A percentile compares a stretch with the other conserved stretches of the same genome.
Conservation (phyloP, 1,284 basidiomycete species). For the Rhodotorula sp. region DNA sequence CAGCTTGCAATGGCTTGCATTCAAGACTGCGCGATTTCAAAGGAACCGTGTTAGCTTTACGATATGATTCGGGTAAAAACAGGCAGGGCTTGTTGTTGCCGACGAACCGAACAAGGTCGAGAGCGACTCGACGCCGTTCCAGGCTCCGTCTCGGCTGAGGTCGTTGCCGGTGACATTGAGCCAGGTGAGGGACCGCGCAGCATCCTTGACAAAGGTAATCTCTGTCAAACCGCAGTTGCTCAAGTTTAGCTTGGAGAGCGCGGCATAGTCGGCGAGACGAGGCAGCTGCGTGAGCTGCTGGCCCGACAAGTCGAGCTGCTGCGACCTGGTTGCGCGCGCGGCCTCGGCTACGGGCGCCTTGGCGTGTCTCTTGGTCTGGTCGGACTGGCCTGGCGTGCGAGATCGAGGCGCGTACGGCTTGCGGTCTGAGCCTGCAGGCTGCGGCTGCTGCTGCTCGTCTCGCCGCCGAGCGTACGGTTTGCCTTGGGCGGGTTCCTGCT, state of each 20-base stretch:
- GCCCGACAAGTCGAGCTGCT: conserved; percentile 23
- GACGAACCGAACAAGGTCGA: conserved; percentile 28
- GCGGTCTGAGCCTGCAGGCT: too few relatives aligned
- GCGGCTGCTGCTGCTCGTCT: too few relatives aligned
- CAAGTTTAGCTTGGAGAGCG: conserved; percentile 30
- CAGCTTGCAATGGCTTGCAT: conserved; percentile 33
- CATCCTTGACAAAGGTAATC: conserved; percentile 23
- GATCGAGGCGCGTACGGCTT: too few relatives aligned
- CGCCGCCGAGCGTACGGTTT: too few relatives aligned
- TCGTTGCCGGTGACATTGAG: conserved; percentile 37
- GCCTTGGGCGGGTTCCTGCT: too few relatives aligned
- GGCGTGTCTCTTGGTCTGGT: too few relatives aligned
- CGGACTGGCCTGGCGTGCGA: too few relatives aligned
- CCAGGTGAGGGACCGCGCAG: conserved; percentile 28
- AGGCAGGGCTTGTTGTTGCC: neutral
- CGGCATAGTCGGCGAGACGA: conserved; percentile 6
- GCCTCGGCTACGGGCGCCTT: neutral
- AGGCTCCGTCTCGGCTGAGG: conserved; percentile 20
- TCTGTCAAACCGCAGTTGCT: conserved; percentile 21
- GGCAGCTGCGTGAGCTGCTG: conserved; percentile 18
- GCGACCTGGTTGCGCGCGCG: neutral
- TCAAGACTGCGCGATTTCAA: conserved; percentile 32
- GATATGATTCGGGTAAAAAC: neutral
- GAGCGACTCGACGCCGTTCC: conserved; percentile 31
- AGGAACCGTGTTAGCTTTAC: neutral